These are phyloP conservation scores for Krasilnikovozyma curviuscula DNA, from an alignment of 768 basidiomycete species.

Conservation along the genomic window DNA sequence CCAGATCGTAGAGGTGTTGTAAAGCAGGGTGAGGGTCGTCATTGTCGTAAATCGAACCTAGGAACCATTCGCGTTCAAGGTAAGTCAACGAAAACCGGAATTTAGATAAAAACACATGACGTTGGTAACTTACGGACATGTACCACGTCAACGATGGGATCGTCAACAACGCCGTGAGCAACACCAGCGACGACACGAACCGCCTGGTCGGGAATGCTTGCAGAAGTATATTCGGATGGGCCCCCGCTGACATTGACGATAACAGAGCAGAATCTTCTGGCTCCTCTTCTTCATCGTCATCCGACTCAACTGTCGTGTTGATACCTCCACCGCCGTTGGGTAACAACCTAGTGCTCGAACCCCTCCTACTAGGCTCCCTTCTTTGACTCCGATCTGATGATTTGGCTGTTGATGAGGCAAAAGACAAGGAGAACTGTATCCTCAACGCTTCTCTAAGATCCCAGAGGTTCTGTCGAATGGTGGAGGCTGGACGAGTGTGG, in stretches of 20 bases:
- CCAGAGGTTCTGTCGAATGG: slow-evolving; percentile 34
- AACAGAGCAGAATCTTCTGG: too few species aligned
- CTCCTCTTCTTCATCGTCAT: too few species aligned
- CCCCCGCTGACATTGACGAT: too few species aligned
- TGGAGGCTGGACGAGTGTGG: too few species aligned
- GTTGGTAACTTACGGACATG: neutral
- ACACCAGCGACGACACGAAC: neutral
- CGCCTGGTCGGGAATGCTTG: too few species aligned
- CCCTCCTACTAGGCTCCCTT: neutral
- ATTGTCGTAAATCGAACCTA: neutral
- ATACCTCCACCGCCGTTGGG: too few species aligned
- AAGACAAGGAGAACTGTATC: too few species aligned
- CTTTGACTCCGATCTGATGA: slow-evolving; percentile 5
- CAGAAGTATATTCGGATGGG: too few species aligned
- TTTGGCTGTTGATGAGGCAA: slow-evolving; percentile 33
- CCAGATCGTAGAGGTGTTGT: slow-evolving; percentile 7
- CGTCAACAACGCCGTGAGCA: neutral
- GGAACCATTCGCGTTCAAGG: neutral
- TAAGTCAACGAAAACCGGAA: neutral
- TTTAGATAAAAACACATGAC: neutral
- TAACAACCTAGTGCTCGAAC: neutral
- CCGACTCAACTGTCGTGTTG: too few species aligned
- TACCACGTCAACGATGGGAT: neutral
- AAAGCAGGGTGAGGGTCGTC: slow-evolving; percentile 6
- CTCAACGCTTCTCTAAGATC: slow-evolving; percentile 33